A percentile compares a stretch with the other conserved stretches of the same genome.
phyloP scores from a whole-genome alignment of 2,329 filamentous ascomycete species.

The Aspergillus terreus region DNA sequence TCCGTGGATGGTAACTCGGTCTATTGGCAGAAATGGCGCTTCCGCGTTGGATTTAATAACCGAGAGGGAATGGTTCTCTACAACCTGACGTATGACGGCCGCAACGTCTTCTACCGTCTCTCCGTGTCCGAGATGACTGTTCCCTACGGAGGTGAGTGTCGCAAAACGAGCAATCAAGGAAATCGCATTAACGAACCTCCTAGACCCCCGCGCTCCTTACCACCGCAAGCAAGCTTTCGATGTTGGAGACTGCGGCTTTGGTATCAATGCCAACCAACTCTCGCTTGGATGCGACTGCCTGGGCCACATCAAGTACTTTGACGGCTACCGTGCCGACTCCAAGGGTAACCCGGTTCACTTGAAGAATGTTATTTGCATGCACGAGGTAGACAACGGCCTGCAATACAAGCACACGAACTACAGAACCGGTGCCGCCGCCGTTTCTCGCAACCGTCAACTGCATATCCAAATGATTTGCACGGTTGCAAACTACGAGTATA shows the following conservation, averaged over 20 bases:
- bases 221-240: slow-evolving; percentile 70
- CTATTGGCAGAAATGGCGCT: slow-evolving; percentile 64
- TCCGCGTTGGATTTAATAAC: slow-evolving; percentile 60
- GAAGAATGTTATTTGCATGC: slow-evolving; percentile 66
- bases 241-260: slow-evolving; percentile 63
- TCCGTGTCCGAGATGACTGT: slow-evolving; percentile 65
- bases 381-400: slow-evolving; percentile 67
- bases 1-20: slow-evolving; percentile 54
- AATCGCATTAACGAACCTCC: slow-evolving; percentile 31
- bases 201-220: slow-evolving; percentile 63
- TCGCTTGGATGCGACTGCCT: slow-evolving; percentile 68
- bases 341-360: slow-evolving; percentile 57
- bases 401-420: slow-evolving; percentile 72
- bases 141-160: slow-evolving; percentile 36
- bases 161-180: background rate
- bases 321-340: slow-evolving; percentile 55
- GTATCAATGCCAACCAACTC: slow-evolving; percentile 66
- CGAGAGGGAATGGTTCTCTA: slow-evolving; percentile 66
- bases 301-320: slow-evolving; percentile 66
- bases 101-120: slow-evolving; percentile 65
- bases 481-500: slow-evolving; percentile 70
- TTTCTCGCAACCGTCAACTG: slow-evolving; percentile 61
- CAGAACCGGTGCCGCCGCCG: slow-evolving; percentile 60
- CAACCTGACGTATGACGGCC: slow-evolving; percentile 60
- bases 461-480: slow-evolving; percentile 69